Conservation (phyloP, 495 filamentous ascomycete genomes). For the Penicillium verhagenii region DNA sequence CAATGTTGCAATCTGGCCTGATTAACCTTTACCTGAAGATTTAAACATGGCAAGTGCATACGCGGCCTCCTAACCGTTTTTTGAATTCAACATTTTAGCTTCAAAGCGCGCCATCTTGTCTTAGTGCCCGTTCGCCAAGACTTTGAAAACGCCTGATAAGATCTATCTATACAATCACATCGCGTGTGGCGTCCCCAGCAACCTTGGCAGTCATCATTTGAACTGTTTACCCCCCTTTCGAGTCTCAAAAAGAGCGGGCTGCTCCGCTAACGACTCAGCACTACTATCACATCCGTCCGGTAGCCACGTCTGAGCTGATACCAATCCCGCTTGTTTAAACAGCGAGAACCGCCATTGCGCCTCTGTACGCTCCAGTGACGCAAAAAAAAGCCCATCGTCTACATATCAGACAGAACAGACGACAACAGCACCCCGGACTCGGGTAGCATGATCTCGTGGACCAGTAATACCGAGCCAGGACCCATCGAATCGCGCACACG, state of each 20-base stretch:
- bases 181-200: too few species aligned
- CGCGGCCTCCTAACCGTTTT: slow-evolving; percentile 4
- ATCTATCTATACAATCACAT: too few species aligned
- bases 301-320: slow-evolving; percentile 47
- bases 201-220: too few species aligned
- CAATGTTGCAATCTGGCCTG: neutral
- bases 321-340: slow-evolving; percentile 52
- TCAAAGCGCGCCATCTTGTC: neutral
- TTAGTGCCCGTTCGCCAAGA: neutral
- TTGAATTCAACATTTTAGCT: neutral
- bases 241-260: slow-evolving; percentile 15
- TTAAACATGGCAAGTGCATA: too few species aligned
- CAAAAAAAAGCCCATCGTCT: slow-evolving; percentile 38
- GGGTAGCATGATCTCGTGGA: slow-evolving; percentile 37
- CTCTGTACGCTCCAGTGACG: slow-evolving; percentile 35
- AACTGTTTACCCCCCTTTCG: too few species aligned
- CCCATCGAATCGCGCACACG: slow-evolving; percentile 41
- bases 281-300: slow-evolving; percentile 8
- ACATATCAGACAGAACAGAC: slow-evolving; percentile 31
- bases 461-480: slow-evolving; percentile 39
- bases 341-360: slow-evolving; percentile 15
- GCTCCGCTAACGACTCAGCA: slow-evolving; percentile 7
- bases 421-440: slow-evolving; percentile 9
- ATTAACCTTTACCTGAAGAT: too few species aligned
- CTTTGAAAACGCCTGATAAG: neutral